These are phyloP conservation scores for Alternaria ethzedia DNA, from an alignment of 2,329 filamentous ascomycete genomes.

Conservation along the genomic window DNA sequence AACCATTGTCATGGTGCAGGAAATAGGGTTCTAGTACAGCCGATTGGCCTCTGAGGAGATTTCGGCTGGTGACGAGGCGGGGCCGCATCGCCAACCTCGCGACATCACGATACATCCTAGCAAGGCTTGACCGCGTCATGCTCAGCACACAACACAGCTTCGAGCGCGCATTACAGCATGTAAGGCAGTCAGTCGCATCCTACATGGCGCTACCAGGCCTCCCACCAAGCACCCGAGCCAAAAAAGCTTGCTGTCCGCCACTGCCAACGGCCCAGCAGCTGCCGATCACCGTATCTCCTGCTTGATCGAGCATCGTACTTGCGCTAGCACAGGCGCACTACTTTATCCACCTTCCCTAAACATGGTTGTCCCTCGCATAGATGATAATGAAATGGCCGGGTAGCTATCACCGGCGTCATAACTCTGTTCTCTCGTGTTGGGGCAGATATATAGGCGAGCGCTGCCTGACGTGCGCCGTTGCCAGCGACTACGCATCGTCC, in stretches of 20 bases:
- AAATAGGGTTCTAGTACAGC: neutral
- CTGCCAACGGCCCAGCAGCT: conserved; percentile 13
- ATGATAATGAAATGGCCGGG: conserved; percentile 14
- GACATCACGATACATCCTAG: neutral
- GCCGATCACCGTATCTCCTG: conserved; percentile 34
- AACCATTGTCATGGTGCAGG: neutral
- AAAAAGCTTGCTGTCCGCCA: conserved; percentile 17
- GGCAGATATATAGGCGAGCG: conserved; percentile 9
- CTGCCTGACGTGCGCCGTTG: neutral
- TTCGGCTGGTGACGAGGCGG: neutral
- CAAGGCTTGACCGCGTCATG: neutral
- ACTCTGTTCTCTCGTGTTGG: neutral
- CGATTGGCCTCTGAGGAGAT: neutral
- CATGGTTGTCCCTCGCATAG: conserved; percentile 12
- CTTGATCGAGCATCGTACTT: conserved; percentile 26
- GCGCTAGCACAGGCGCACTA: conserved; percentile 16
- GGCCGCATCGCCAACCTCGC: neutral
- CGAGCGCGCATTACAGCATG: neutral
- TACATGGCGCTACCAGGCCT: neutral
- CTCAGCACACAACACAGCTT: neutral
- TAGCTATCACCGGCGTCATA: conserved; percentile 5
- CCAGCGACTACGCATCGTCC: conserved; percentile 2
- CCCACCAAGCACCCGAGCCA: neutral
- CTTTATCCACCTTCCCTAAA: conserved; percentile 38
- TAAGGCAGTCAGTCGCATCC: neutral